A percentile compares a stretch with the other conserved stretches of the same genome.
Conservation (phyloP, 2,329 filamentous ascomycete genomes). For the Amylocarpus encephaloides region DNA sequence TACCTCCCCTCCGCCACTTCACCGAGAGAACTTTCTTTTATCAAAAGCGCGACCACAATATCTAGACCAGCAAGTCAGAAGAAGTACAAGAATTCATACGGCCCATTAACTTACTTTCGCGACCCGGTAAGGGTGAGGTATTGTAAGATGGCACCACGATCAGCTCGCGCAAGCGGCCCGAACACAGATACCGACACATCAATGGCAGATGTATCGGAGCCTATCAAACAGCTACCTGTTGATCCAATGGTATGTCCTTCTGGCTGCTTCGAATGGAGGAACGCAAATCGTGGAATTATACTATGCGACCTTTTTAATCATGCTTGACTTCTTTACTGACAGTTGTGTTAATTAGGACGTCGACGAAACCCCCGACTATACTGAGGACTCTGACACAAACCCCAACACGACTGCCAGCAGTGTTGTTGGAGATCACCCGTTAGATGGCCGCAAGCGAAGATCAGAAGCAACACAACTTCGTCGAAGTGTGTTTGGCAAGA, state of each 20-base stretch:
- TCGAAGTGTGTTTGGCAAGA: constrained; percentile 88
- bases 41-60: constrained; percentile 15
- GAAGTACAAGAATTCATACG: constrained; percentile 12
- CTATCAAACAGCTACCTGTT: constrained; percentile 25
- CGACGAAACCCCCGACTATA: constrained; percentile 60
- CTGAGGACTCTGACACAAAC: constrained; percentile 61
- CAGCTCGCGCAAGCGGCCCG: constrained; percentile 44
- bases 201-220: constrained; percentile 51
- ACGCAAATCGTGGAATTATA: neutral
- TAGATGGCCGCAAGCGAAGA: constrained; percentile 77
- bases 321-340: neutral
- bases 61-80: neutral
- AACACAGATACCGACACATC: constrained; percentile 43
- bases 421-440: constrained; percentile 63
- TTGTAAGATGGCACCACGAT: constrained; percentile 48
- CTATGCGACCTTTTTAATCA: neutral
- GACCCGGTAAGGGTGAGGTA: constrained; percentile 24
- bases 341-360: constrained; percentile 39
- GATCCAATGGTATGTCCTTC: constrained; percentile 30
- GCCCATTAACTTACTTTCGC: constrained; percentile 8
- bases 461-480: constrained; percentile 84
- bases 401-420: constrained; percentile 74
- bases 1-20: constrained; percentile 14
- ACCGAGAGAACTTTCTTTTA: constrained; percentile 5
- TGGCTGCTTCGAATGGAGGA: neutral